Conservation (phyloP, 2,329 filamentous ascomycete genomes). For the Phaeomoniella chlamydospora region DNA sequence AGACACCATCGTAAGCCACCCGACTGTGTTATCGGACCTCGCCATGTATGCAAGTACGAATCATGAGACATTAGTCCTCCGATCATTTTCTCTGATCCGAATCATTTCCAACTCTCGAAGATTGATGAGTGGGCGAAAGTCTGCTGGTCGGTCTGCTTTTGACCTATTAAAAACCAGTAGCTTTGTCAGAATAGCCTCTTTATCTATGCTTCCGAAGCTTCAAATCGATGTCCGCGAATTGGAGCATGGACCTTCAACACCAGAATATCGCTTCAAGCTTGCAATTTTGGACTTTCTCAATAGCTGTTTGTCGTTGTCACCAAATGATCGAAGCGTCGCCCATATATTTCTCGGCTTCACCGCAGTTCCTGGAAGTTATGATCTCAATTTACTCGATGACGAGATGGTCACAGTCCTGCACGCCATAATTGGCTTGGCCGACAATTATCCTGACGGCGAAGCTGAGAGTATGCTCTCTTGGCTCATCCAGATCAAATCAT, state of each 20-base stretch:
- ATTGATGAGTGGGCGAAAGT: slow-evolving; percentile 42
- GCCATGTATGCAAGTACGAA: slow-evolving; percentile 77
- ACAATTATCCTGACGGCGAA: slow-evolving; percentile 52
- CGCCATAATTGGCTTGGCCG: slow-evolving; percentile 55
- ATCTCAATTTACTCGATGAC: neutral
- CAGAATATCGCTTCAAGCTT: slow-evolving; percentile 68
- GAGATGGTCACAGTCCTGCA: slow-evolving; percentile 33
- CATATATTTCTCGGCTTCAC: slow-evolving; percentile 82
- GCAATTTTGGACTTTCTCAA: slow-evolving; percentile 78
- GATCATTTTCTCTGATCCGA: slow-evolving; percentile 68
- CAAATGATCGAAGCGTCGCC: slow-evolving; percentile 70
- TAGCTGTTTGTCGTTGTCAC: slow-evolving; percentile 59
- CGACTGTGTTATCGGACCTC: slow-evolving; percentile 66
- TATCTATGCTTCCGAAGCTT: neutral
- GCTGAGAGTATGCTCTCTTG: slow-evolving; percentile 48
- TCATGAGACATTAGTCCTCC: slow-evolving; percentile 65
- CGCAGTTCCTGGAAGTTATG: slow-evolving; percentile 34
- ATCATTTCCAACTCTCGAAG: slow-evolving; percentile 75
- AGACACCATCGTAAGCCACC: slow-evolving; percentile 71
- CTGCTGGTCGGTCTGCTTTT: slow-evolving; percentile 36
- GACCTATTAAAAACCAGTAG: neutral
- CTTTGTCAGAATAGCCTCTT: neutral
- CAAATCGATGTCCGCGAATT: slow-evolving; percentile 48
- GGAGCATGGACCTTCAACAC: slow-evolving; percentile 52
- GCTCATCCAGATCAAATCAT: slow-evolving; percentile 54